Evolutionary conservation across 805 yeast species (phyloP).

Genomic region (Pichia scutulata): DNA sequence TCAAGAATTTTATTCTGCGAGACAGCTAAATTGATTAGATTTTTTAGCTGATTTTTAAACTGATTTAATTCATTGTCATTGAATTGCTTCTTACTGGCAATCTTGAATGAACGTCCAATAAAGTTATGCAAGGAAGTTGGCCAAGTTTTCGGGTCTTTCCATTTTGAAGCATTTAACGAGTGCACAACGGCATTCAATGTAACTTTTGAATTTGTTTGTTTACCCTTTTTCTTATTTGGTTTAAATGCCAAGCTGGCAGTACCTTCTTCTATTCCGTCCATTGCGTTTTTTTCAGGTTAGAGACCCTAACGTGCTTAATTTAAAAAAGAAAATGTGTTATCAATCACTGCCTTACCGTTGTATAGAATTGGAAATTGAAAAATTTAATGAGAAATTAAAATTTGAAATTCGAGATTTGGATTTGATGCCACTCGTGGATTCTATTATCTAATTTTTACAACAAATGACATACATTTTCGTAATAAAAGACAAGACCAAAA

Average conservation of each 20-base stretch:
- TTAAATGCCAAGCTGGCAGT: not conserved
- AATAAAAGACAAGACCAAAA: too few relatives aligned
- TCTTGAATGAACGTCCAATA: constrained; percentile 39
- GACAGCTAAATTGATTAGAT: constrained; percentile 42
- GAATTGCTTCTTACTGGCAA: constrained; percentile 31
- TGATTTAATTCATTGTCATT: constrained; percentile 15
- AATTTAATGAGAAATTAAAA: not conserved
- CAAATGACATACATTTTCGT: too few relatives aligned
- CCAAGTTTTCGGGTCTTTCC: constrained; percentile 36
- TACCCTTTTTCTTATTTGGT: not conserved
- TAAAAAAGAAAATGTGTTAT: too few relatives aligned
- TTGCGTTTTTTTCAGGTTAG: not conserved
- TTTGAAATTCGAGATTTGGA: not conserved
- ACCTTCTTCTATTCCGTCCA: not conserved
- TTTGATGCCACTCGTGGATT: too few relatives aligned
- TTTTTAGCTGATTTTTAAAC: constrained; percentile 44
- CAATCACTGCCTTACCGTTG: too few relatives aligned
- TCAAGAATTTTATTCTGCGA: constrained; percentile 34
- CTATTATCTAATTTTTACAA: too few relatives aligned
- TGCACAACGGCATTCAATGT: constrained; percentile 17
- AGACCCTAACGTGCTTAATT: not conserved
- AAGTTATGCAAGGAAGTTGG: constrained; percentile 47
- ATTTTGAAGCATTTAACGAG: constrained; percentile 1
- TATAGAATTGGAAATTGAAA: not conserved
- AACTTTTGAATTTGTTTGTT: constrained; percentile 13